These are phyloP conservation scores for Coniochaeta prunicola DNA, from an alignment of 2,329 filamentous ascomycete species.

Conservation along the genomic window DNA sequence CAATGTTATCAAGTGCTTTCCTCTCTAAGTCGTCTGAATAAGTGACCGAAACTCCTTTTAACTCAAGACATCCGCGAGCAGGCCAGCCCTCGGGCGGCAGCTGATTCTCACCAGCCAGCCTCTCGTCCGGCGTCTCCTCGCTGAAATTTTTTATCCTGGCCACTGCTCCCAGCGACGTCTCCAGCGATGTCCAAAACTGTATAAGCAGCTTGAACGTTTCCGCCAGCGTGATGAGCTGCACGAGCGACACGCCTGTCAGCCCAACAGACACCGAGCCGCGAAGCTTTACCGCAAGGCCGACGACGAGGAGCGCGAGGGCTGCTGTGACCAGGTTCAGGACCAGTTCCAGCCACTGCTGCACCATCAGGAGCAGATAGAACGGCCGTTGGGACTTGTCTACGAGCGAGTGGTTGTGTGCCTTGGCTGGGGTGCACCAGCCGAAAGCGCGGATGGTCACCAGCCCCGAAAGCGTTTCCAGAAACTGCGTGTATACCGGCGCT, in stretches of 20 bases:
- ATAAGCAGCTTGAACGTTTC: conserved; percentile 5
- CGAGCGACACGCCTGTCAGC: conserved; percentile 9
- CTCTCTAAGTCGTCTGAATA: conserved; percentile 34
- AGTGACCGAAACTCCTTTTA: background rate
- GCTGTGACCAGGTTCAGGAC: conserved; percentile 11
- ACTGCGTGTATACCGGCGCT: background rate
- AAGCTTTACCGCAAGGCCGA: conserved; percentile 3
- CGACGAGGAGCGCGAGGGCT: conserved; percentile 8
- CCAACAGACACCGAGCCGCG: conserved; percentile 1
- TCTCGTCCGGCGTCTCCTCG: conserved; percentile 5
- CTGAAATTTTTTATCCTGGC: conserved; percentile 6
- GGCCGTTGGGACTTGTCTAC: conserved; percentile 9
- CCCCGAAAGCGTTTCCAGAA: conserved; percentile 54
- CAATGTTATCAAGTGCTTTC: conserved; percentile 69
- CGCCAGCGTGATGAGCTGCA: conserved; percentile 6
- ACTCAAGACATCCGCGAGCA: background rate
- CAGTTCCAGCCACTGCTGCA: conserved; percentile 13
- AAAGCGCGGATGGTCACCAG: conserved; percentile 48
- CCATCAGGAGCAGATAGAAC: conserved; percentile 9
- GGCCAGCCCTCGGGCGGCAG: background rate
- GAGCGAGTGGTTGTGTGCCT: background rate
- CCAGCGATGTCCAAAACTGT: conserved; percentile 8
- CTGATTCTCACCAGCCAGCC: background rate
- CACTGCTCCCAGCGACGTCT: conserved; percentile 9
- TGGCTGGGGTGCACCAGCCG: background rate